Base-by-base conservation (phyloP, 2,329 filamentous ascomycete species). In the Tympanopsis confertula region DNA sequence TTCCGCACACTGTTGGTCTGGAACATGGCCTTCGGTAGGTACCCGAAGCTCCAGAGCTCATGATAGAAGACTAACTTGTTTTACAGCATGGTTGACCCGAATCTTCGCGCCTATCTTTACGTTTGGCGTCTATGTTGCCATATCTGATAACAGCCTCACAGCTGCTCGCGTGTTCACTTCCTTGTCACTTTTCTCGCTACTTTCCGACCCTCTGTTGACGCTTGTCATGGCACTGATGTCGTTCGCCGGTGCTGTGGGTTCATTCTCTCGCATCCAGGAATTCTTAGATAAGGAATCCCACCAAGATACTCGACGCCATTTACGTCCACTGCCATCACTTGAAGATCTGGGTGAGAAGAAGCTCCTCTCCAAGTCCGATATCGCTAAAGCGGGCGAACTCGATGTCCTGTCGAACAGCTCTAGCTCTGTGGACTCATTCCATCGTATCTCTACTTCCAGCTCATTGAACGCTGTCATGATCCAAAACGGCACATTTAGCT, bases 101-200 rank as follows among this genome's bases (percentile, higher is more conserved):
- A 28, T 28, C 24, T 28, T 28, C 24, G 24, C 24, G 10, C 24
- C 24, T n/a, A 28, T 28, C 24, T 28, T 28, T n/a, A n/a, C 24
- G n/a, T n/a, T 28, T n/a, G 24, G 24, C 10, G 24, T n/a, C n/a
- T 28, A 10, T n/a, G 10, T 10, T 28, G 24, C 10, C n/a, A 28
- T 28, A 28, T 28, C 24, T 28, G 17, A 37, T 15, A 37, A 32
- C n/a, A 39, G 32, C 3, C 36, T 43, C 13, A 39, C 40, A 19
- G 20, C 41, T 4, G 38, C 40, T 5, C 24, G 41, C 4, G 37
- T 42, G 38, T 43, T 41, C 24, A 43, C 41, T 18, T 41, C 39
- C 5, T 20, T 43, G 24, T 41, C 39, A 13, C 39, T 43, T 1
- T 26, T 43, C 13, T 39, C 41, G 17, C 20, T 43, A 22, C 39